phyloP scores from a whole-genome alignment of 23 red algal genomes.

The Gracilariopsis chorda region DNA sequence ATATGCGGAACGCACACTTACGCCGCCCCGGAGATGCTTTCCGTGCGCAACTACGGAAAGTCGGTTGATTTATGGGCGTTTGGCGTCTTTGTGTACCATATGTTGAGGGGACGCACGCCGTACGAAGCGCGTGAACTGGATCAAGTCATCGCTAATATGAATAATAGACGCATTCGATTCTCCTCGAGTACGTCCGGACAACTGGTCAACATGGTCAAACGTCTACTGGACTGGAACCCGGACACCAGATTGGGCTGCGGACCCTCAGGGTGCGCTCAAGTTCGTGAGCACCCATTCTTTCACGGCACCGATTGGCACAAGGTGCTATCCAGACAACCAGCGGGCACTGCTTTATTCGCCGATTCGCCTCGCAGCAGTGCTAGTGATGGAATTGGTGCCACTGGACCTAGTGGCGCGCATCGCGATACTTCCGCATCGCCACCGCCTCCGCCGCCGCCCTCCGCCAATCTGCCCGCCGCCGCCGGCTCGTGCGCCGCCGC shows the following conservation, averaged over 20 bases:
- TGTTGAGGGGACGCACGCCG: conserved; percentile 78
- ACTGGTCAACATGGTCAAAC: conserved; percentile 65
- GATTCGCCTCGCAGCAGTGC: too few species aligned
- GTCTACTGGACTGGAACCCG: conserved; percentile 82
- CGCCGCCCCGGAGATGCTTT: conserved; percentile 86
- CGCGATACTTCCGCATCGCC: not conserved
- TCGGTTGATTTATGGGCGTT: conserved; percentile 95
- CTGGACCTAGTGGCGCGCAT: too few species aligned
- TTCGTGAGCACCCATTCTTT: conserved; percentile 91
- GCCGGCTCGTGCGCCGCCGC: conserved; percentile 17
- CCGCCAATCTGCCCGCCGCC: not conserved
- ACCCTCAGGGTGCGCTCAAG: conserved; percentile 27
- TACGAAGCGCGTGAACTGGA: conserved; percentile 77
- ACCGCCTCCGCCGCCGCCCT: not conserved
- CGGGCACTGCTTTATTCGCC: conserved; percentile 3
- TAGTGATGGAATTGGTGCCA: too few species aligned
- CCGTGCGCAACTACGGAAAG: conserved; percentile 65
- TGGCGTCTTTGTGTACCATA: conserved; percentile 90
- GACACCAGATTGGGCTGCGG: conserved; percentile 75
- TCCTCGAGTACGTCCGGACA: conserved; percentile 62
- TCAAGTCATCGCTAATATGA: conserved; percentile 83
- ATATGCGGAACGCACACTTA: conserved; percentile 94
- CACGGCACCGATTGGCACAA: conserved; percentile 72
- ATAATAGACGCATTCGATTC: conserved; percentile 69
- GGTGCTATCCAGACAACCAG: conserved; percentile 22